Evolutionary conservation across 2,329 filamentous ascomycete species (phyloP).

Genomic region (Rugonectria rugulosa): DNA sequence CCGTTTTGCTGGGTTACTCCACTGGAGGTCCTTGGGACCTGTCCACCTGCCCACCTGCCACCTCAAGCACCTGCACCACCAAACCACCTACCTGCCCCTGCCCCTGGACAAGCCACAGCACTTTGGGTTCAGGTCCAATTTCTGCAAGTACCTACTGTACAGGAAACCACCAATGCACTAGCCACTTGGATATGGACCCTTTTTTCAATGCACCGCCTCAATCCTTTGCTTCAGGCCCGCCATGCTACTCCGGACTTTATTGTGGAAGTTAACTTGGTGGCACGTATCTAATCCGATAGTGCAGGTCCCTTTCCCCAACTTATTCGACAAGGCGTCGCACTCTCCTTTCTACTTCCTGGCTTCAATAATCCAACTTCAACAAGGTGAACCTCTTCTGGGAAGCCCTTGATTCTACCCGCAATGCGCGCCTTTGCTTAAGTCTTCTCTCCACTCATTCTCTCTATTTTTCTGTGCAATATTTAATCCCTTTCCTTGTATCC

Average conservation of each 20-base stretch:
- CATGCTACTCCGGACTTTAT: constrained; percentile 12
- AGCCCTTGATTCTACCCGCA: constrained; percentile 2
- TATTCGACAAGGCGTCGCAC: constrained; percentile 4
- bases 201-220: background rate
- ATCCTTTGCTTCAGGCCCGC: background rate
- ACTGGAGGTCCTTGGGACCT: background rate
- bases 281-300: constrained; percentile 16
- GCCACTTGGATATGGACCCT: background rate
- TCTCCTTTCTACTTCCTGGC: constrained; percentile 7
- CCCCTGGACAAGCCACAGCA: constrained; percentile 5
- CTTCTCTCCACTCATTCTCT: background rate
- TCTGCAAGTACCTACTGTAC: no score
- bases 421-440: constrained; percentile 9
- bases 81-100: background rate
- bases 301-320: constrained; percentile 4
- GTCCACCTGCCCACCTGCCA: no score
- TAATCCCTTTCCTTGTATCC: background rate
- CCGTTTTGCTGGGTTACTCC: background rate
- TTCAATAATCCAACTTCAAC: background rate
- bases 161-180: no score
- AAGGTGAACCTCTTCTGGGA: background rate
- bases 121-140: no score
- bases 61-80: no score
- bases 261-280: constrained; percentile 3
- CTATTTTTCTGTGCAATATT: background rate